A percentile compares a stretch with the other conserved stretches of the same genome.
Conservation (phyloP, 441 rosid genomes). For the Hura crepitans region DNA sequence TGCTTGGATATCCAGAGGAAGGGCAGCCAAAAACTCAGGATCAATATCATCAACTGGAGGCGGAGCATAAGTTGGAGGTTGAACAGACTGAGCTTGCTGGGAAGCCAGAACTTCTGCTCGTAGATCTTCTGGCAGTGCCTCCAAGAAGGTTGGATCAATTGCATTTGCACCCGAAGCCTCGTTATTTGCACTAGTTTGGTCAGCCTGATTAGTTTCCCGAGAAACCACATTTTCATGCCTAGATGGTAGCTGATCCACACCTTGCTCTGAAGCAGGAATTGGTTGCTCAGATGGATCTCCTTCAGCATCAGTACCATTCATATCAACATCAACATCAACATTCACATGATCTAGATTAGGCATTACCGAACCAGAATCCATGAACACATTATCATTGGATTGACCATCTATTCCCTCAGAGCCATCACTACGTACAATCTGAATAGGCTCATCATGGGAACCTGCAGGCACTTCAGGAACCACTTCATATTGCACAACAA, state of each 20-base stretch:
- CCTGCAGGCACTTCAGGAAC: constrained; percentile 37
- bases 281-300: constrained; percentile 52
- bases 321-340: constrained; percentile 69
- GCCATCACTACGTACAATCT: constrained; percentile 30
- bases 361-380: constrained; percentile 37
- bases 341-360: constrained; percentile 37
- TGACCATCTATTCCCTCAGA: constrained; percentile 32
- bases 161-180: constrained; percentile 62
- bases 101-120: constrained; percentile 98
- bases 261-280: constrained; percentile 37
- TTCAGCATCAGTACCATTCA: constrained; percentile 61
- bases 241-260: constrained; percentile 43
- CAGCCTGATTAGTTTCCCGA: constrained; percentile 52
- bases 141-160: constrained; percentile 96
- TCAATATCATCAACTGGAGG: constrained; percentile 93
- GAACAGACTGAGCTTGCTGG: constrained; percentile 91
- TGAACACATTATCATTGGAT: constrained; percentile 26
- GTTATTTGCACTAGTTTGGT: constrained; percentile 36
- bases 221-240: constrained; percentile 38
- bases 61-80: constrained; percentile 77
- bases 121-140: constrained; percentile 93
- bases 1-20: constrained; percentile 97
- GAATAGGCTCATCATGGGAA: constrained; percentile 35
- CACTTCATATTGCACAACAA: constrained; percentile 33
- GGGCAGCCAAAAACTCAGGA: constrained; percentile 97